Base-by-base conservation (phyloP, 1,284 basidiomycete species). In the Schizophyllum commune region DNA sequence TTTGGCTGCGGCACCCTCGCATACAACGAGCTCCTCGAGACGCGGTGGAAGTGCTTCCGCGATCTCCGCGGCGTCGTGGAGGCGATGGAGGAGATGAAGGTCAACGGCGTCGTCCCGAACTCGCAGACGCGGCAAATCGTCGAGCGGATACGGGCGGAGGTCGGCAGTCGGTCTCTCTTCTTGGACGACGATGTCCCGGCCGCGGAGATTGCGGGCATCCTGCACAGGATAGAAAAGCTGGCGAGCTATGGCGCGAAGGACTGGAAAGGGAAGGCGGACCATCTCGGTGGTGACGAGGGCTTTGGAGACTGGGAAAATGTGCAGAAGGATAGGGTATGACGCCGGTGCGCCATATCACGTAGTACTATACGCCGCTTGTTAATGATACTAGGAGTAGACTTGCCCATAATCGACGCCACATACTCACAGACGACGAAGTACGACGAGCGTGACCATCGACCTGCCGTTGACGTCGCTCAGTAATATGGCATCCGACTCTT, bases 1-100 rank as follows among this genome's bases (percentile, higher is more conserved):
- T 88, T 90, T 68, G 93, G 92, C 2, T 96, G 94, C 72, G 89
- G 90, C 5, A 90, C 92, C 0, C 79, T 80, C 4, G 89, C 86
- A 0, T 96, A 95, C 74, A 94, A 94, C 72, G 91, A 95, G 72
- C 79, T 94, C 33, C 82, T 96, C 52, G 77, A 83, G 65, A 91
- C 88, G 11, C 84, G 84, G 32, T 96, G 94, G 93, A 74, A 76
- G n/a, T 84, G 80, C 62, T 94, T 94, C 78, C 82, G 82, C 17
- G 91, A 96, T 73, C 74, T 94, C 34, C 79, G 82, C 55, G 90
- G 88, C 19, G 87, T 94, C 0, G 80, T 81, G 59, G 81, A 82
- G 22, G 84, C 86, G 17, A 74, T 94, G 5, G 80, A 85, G 62
- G 94, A 96, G 73, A 96, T 96, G 94, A 73, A 77, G 21, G 79